A percentile compares a stretch with the other conserved stretches of the same genome.
These are phyloP conservation scores for Protomyces macrosporus DNA, from an alignment of 1,139 yeast genomes.

Conservation along the genomic window DNA sequence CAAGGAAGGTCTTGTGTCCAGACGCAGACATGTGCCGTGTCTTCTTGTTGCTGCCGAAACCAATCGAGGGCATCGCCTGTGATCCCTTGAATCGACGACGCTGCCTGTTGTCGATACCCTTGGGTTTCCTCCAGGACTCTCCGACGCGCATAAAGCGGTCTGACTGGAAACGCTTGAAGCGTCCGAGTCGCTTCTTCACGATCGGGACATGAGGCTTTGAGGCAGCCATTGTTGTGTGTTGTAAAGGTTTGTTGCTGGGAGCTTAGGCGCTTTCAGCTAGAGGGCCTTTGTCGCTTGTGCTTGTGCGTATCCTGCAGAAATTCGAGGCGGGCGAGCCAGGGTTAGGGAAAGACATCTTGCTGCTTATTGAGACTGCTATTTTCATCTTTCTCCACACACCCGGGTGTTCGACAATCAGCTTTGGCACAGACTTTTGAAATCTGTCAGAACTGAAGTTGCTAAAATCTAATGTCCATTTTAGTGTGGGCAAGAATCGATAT, in stretches of 20 bases:
- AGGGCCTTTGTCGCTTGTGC: no score
- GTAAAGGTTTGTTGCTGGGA: background rate
- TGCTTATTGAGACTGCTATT: no score
- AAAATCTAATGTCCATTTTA: no score
- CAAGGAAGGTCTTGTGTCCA: constrained; percentile 96
- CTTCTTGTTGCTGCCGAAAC: constrained; percentile 99
- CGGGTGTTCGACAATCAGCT: no score
- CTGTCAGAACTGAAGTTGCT: no score
- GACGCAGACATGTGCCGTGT: constrained; percentile 94
- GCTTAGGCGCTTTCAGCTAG: no score
- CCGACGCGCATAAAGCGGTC: constrained; percentile 98
- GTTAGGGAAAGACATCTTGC: no score
- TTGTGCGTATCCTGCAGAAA: no score
- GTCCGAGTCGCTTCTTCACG: constrained; percentile 98
- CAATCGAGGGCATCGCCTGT: constrained; percentile 98
- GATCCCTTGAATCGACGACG: constrained; percentile 98
- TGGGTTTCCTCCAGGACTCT: constrained; percentile 99
- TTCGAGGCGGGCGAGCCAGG: no score
- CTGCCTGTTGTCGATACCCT: constrained; percentile 99
- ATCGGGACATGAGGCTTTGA: constrained; percentile 98
- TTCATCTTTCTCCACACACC: no score
- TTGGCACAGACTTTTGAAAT: no score
- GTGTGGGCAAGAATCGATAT: no score
- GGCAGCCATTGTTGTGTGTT: constrained; percentile 68
- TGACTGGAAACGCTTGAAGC: constrained; percentile 99